A percentile compares a stretch with the other conserved stretches of the same genome.
These are phyloP conservation scores for Saccharomycopsis sp. DNA, from an alignment of 805 yeast genomes.

Conservation along the genomic window DNA sequence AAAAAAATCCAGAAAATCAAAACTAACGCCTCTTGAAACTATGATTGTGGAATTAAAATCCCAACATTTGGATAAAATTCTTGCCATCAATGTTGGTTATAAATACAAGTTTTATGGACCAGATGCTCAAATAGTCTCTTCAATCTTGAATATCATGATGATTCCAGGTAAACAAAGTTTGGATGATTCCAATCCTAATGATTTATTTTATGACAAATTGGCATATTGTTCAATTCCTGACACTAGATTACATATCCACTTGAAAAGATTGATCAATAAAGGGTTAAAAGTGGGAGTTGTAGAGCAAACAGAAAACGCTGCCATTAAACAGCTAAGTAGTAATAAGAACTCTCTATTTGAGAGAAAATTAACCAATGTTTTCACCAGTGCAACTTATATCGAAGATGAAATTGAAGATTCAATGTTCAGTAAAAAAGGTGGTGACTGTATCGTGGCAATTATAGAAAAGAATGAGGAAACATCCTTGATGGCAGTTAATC, in stretches of 20 bases:
- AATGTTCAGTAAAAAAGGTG: conserved; percentile 21
- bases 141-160: conserved; percentile 56
- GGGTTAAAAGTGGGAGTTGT: conserved; percentile 85
- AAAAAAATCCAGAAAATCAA: too few relatives aligned
- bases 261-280: conserved; percentile 56
- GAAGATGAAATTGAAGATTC: conserved; percentile 29
- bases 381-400: conserved; percentile 76
- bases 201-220: conserved; percentile 42
- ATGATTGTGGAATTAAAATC: conserved; percentile 63
- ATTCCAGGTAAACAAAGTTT: conserved; percentile 56
- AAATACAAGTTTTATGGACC: conserved; percentile 79
- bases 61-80: conserved; percentile 50
- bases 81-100: conserved; percentile 86
- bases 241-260: conserved; percentile 59
- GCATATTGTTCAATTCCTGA: conserved; percentile 87
- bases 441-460: conserved; percentile 39
- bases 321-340: conserved; percentile 46
- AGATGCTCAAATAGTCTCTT: conserved; percentile 67
- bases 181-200: conserved; percentile 40
- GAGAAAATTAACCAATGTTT: conserved; percentile 58
- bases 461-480: conserved; percentile 24
- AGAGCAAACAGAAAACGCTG: conserved; percentile 74
- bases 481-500: conserved; percentile 54
- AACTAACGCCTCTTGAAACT: conserved; percentile 72
- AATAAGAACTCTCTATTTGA: conserved; percentile 52